Conservation (phyloP, 2,329 filamentous ascomycete species). For the Ophiostoma triangulosporum region DNA sequence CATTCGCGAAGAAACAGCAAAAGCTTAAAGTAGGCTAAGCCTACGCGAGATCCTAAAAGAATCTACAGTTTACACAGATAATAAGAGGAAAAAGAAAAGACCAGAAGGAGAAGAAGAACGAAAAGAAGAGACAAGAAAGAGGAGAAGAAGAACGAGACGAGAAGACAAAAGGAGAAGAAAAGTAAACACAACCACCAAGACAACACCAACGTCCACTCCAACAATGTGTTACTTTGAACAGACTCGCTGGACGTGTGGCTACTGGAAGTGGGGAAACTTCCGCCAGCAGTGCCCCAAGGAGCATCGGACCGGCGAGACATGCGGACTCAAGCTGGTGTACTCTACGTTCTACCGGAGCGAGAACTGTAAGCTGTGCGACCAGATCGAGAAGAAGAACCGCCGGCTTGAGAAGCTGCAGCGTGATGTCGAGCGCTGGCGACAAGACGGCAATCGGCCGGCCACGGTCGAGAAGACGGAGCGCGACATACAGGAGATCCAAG, state of each 20-base stretch:
- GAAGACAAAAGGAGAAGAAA: not conserved
- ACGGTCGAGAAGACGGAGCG: conserved; percentile 58
- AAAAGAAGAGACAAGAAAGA: not conserved
- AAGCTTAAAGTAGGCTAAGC: no score
- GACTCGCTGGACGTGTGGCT: conserved; percentile 70
- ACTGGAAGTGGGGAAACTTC: conserved; percentile 93
- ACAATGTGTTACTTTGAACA: conserved; percentile 90
- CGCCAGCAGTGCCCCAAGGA: conserved; percentile 86
- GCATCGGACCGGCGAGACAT: conserved; percentile 91
- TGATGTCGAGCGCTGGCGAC: conserved; percentile 64
- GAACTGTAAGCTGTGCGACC: conserved; percentile 75
- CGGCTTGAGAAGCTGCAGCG: conserved; percentile 60
- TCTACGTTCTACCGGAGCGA: conserved; percentile 48
- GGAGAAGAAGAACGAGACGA: not conserved
- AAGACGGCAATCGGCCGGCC: conserved; percentile 59
- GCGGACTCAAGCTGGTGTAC: conserved; percentile 83
- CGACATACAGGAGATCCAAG: conserved; percentile 53
- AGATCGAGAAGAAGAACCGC: conserved; percentile 73
- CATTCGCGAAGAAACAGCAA: no score
- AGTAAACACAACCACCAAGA: no score
- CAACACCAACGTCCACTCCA: no score
- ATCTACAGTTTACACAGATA: not conserved
- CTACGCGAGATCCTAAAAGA: not conserved
- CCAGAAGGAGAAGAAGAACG: not conserved
- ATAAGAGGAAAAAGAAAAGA: not conserved